Evolutionary conservation across 345 rosid genomes (phyloP).

Genomic region (Aquilaria sinensis): DNA sequence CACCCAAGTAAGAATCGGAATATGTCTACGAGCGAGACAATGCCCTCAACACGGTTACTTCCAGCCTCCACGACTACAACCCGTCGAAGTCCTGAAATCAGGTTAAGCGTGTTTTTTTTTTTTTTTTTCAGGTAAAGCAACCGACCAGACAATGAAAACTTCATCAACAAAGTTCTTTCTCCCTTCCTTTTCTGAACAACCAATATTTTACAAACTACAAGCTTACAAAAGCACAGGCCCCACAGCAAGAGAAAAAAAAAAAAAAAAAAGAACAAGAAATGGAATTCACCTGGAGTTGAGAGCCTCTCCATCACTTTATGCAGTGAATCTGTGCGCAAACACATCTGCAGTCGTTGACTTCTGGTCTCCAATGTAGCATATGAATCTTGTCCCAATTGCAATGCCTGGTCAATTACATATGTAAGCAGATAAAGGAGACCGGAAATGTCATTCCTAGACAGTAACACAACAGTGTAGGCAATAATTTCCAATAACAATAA

Average conservation of each 20-base stretch:
- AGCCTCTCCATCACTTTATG: conserved; percentile 70
- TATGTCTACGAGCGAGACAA: conserved; percentile 52
- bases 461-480: too few relatives aligned
- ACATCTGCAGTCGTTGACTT: conserved; percentile 72
- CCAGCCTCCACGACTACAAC: conserved; percentile 74
- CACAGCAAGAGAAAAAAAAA: background rate
- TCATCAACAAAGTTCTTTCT: too few relatives aligned
- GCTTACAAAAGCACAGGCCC: background rate
- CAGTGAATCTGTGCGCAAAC: conserved; percentile 65
- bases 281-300: conserved; percentile 47
- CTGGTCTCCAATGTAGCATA: conserved; percentile 37
- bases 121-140: too few relatives aligned
- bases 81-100: conserved; percentile 56
- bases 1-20: conserved; percentile 60
- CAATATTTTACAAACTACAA: background rate
- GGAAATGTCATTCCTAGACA: too few relatives aligned
- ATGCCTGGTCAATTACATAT: conserved; percentile 31
- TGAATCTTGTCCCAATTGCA: conserved; percentile 69
- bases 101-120: too few relatives aligned
- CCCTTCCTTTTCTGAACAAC: too few relatives aligned
- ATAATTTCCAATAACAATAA: too few relatives aligned
- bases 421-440: background rate
- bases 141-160: too few relatives aligned
- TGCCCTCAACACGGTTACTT: conserved; percentile 77
- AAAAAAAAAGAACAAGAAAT: background rate